A percentile compares a stretch with the other conserved stretches of the same genome.
These are phyloP conservation scores for Emergomyces pasteurianus DNA, from an alignment of 2,329 filamentous ascomycete species.

Conservation along the genomic window DNA sequence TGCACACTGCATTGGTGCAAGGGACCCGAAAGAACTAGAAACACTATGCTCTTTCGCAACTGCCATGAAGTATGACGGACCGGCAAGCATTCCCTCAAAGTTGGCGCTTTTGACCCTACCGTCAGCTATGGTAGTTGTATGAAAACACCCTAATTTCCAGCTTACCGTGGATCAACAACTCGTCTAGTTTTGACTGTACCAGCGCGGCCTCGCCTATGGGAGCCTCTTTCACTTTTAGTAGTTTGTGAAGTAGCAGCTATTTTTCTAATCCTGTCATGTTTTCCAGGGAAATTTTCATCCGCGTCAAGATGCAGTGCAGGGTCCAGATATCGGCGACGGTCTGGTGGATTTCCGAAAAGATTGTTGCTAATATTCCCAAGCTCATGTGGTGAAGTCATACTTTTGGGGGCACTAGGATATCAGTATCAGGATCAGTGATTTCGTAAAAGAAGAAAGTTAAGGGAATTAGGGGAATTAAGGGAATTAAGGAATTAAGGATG, in stretches of 20 bases:
- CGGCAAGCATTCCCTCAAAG: conserved; percentile 9
- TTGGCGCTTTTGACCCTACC: conserved; percentile 3
- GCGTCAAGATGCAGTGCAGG: background rate
- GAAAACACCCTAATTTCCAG: conserved; percentile 1
- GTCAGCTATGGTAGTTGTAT: conserved; percentile 5
- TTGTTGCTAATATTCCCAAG: background rate
- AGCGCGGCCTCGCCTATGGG: conserved; percentile 1
- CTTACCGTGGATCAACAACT: conserved; percentile 7
- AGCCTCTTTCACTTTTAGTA: background rate
- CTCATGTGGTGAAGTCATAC: background rate
- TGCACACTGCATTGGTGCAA: background rate
- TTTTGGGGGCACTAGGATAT: background rate
- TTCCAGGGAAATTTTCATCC: background rate
- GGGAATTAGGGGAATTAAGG: background rate
- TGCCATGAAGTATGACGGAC: conserved; percentile 12
- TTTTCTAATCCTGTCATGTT: background rate
- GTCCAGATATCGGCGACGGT: background rate
- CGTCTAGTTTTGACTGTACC: conserved; percentile 6
- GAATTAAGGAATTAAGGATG: background rate
- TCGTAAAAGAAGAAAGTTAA: background rate
- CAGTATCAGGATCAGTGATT: background rate
- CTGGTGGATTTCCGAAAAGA: background rate
- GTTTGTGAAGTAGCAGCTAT: background rate
- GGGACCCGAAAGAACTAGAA: background rate
- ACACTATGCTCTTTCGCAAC: conserved; percentile 2